Evolutionary conservation across 352 stramenopile species (phyloP), one percentile per base, ranked within the genome.

Genomic region (Phytophthora rubi): DNA sequence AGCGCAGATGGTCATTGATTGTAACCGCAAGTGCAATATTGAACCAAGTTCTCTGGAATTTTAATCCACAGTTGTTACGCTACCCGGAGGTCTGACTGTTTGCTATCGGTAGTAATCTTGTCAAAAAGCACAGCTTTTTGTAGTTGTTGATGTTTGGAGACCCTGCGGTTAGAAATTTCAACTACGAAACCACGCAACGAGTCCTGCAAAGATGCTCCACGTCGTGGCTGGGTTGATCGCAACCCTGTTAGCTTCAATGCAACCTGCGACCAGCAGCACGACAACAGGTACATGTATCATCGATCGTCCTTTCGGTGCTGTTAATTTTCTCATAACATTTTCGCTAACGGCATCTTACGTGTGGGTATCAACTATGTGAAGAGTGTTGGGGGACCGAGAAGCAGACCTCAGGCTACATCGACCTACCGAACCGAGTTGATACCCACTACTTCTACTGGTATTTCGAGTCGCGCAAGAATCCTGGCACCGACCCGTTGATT

Each of bases 401-500:
- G n/a, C 73, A 86, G 57, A 71, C 86, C 15, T 73, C 80, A 6
- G 82, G 77, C 6, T 86, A 88, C 78, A 77, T 90, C 33, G 70
- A 79, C 61, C 68, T 88, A 13, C 47, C 77, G 1, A 84, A 87
- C 59, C 79, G 81, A 68, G 70, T 79, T 39, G 76, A 89, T 53
- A 73, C 81, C 32, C 65, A 90, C 61, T 91, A 88, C 72, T 92
- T 90, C 55, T 92, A 91, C 67, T 91, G 82, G 85, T 88, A 79
- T 54, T 73, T 88, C 16, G 75, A 89, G 65, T 89, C 85, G 7
- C 62, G 66, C 32, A 73, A 54, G 9, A 51, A 76, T 4, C 61
- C 79, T 1, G 53, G 16, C 9, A 82, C 63, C 16, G 85, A 86
- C n/a, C 81, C 85, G 28, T 62, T 92, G 2, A 61, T 91, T 28